These are phyloP conservation scores for Eimeria zaria DNA, from an alignment of 169 alveolate genomes.

Conservation along the genomic window DNA sequence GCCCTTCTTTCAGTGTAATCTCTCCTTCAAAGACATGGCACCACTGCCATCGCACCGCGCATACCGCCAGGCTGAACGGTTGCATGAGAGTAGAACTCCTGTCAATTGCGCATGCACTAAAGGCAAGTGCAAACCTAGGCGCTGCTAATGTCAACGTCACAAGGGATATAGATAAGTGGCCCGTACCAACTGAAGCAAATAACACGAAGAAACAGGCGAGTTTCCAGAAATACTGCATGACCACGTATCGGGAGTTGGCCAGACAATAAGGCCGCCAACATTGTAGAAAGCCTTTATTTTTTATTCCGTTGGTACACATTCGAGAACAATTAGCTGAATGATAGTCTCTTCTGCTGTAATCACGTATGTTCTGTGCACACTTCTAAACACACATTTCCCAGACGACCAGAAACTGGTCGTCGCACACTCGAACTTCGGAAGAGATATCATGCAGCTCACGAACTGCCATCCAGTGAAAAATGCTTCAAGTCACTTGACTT, in stretches of 20 bases:
- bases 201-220: background rate
- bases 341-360: background rate
- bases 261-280: background rate
- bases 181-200: background rate
- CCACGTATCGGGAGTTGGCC: background rate
- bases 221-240: background rate
- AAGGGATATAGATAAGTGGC: background rate
- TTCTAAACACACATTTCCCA: background rate
- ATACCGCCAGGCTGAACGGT: background rate
- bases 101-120: background rate
- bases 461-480: background rate
- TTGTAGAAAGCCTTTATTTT: background rate
- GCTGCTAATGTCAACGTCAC: background rate
- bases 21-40: background rate
- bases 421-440: background rate
- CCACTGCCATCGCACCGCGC: background rate
- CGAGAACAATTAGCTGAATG: background rate
- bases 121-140: background rate
- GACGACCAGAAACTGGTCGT: background rate
- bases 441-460: background rate
- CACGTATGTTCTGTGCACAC: background rate
- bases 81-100: background rate
- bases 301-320: background rate
- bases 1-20: background rate
- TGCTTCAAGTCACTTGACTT: background rate